Base-by-base conservation (phyloP, 495 filamentous ascomycete species). In the Cetradonia linearis region DNA sequence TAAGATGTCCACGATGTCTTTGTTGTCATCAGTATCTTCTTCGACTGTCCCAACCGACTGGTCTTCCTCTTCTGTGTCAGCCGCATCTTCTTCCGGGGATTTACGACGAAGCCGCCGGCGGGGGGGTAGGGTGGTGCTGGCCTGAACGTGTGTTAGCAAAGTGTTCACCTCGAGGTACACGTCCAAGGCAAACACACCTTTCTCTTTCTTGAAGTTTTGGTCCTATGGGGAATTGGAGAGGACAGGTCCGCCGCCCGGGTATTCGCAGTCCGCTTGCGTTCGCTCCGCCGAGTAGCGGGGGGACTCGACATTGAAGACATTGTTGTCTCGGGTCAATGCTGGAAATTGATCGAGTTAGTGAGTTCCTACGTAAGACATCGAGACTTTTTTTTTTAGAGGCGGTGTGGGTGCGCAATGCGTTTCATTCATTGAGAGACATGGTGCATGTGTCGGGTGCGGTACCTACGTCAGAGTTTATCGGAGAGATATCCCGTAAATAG, bases 1-100 rank as follows among this genome's bases (percentile, higher is more conserved):
- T 27, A 96, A 84, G 27, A 83, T 76, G 56, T 87, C 82, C 61
- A 89, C 81, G n/a, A 87, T 66, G 50, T 86, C 83, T 63, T 87
- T 80, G 8, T 23, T 69, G 11, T 72, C 74, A 33, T 72, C 74
- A 56, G 76, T 73, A 47, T 76, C 71, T 56, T 70, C 74, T 60
- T 71, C 71, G 56, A 72, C 74, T 47, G 68, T 62, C 37, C 69
- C 67, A 31, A 58, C 65, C 18, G 61, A 60, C 6, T 63, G 53
- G 10, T 38, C 59, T 31, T 62, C 56, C 25, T 65, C 60, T 27
- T 62, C 47, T 36, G 56, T 47, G 16, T 65, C 48, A 34, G 55
- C 49, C 28, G 54, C 27, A 10, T 62, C 55, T 20, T 59, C 59
- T 18, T 57, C 46, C 28, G 50, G 52, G 11, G 61, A 59, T 7